Percentiles rank a stretch among this genome's conserved stretches.
phyloP scores from a whole-genome alignment of 257 asterid species.

The Penstemon eatonii region DNA sequence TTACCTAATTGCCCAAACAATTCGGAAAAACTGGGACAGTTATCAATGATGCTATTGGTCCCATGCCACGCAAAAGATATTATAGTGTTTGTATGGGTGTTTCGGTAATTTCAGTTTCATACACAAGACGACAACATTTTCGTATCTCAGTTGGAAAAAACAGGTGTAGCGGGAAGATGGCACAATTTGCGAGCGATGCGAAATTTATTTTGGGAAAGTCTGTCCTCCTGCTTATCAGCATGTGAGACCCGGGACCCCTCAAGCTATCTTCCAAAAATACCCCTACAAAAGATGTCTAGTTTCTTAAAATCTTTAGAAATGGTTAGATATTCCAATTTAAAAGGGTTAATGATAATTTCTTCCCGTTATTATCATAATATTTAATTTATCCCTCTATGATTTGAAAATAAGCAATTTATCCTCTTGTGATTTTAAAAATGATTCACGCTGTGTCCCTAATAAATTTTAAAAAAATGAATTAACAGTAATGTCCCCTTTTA shows the following conservation, averaged over 20 bases:
- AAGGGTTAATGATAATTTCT: too few species aligned
- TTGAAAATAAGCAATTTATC: too few species aligned
- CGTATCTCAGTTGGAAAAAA: conserved; percentile 32
- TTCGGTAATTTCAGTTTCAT: not conserved
- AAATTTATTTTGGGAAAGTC: conserved; percentile 50
- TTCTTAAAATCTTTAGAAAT: too few species aligned
- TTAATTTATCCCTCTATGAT: too few species aligned
- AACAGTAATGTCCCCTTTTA: too few species aligned
- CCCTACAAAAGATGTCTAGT: conserved; percentile 20
- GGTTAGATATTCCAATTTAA: too few species aligned
- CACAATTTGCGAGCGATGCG: conserved; percentile 50
- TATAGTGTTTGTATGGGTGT: conserved; percentile 20
- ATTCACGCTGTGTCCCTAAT: too few species aligned
- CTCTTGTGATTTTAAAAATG: too few species aligned
- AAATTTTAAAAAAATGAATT: too few species aligned
- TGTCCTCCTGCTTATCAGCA: conserved; percentile 53
- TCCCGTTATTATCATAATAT: too few species aligned
- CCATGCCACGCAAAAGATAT: conserved; percentile 25
- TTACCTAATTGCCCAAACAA: not conserved
- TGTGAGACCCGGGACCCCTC: conserved; percentile 39
- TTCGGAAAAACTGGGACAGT: conserved; percentile 24
- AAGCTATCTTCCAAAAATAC: conserved; percentile 33
- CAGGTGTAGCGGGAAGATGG: conserved; percentile 64
- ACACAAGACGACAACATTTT: conserved; percentile 25
- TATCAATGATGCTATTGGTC: conserved; percentile 28